Evolutionary conservation across 148 eudicot genomes (phyloP).

Genomic region (Mesembryanthemum crystallinum): DNA sequence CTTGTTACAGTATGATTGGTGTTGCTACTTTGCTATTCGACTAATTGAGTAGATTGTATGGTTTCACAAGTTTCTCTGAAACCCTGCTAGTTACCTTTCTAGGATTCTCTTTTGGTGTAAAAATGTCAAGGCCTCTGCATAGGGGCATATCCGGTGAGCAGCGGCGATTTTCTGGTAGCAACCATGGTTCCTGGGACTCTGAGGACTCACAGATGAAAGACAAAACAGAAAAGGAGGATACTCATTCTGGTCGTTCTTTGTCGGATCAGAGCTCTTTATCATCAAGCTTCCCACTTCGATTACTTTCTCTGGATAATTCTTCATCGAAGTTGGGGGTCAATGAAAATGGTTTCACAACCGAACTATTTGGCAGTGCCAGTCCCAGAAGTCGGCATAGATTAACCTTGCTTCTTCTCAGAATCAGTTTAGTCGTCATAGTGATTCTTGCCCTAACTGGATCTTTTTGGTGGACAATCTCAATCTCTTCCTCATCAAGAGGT

Average conservation of each 20-base stretch:
- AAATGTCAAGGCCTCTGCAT: slow-evolving; percentile 92
- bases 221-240: slow-evolving; percentile 66
- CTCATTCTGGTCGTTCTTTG: slow-evolving; percentile 39
- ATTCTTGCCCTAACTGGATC: slow-evolving; percentile 73
- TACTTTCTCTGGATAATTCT: slow-evolving; percentile 42
- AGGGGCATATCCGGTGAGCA: slow-evolving; percentile 66
- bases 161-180: slow-evolving; percentile 54
- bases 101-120: slow-evolving; percentile 32
- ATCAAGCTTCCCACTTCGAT: slow-evolving; percentile 43
- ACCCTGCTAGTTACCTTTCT: slow-evolving; percentile 15
- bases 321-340: slow-evolving; percentile 43
- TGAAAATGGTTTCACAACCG: slow-evolving; percentile 63
- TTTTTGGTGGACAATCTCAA: slow-evolving; percentile 87
- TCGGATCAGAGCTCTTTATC: slow-evolving; percentile 48
- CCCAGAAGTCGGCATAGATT: slow-evolving; percentile 58
- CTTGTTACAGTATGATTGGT: neutral
- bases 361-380: slow-evolving; percentile 44
- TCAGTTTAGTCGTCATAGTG: slow-evolving; percentile 57
- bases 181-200: slow-evolving; percentile 51
- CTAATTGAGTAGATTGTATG: neutral
- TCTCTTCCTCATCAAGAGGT: slow-evolving; percentile 67
- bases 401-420: slow-evolving; percentile 50
- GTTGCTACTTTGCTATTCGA: neutral
- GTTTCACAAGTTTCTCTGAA: slow-evolving; percentile 22
- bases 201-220: slow-evolving; percentile 82